phyloP scores from a whole-genome alignment of 768 basidiomycete genomes.

The Kondoa subrosea region DNA sequence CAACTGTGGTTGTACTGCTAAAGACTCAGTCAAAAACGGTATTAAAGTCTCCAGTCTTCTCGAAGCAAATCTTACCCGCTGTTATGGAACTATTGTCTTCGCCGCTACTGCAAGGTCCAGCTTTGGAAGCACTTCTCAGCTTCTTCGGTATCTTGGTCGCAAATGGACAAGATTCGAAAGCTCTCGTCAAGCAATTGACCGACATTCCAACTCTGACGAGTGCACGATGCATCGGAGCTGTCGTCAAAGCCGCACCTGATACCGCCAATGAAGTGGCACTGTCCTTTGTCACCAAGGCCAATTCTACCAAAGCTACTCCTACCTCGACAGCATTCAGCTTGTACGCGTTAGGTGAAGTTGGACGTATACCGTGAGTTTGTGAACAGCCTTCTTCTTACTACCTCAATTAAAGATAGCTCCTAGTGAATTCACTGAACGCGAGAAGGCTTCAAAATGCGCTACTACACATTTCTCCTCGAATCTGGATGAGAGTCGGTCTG shows the following conservation, averaged over 20 bases:
- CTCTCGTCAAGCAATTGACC: slow-evolving; percentile 9
- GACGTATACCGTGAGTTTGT: slow-evolving; percentile 58
- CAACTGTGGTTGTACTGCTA: slow-evolving; percentile 49
- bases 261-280: slow-evolving; percentile 9
- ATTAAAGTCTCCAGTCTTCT: slow-evolving; percentile 21
- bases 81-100: slow-evolving; percentile 45
- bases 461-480: slow-evolving; percentile 59
- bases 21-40: slow-evolving; percentile 24
- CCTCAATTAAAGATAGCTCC: slow-evolving; percentile 10
- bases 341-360: slow-evolving; percentile 79
- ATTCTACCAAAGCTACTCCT: slow-evolving; percentile 39
- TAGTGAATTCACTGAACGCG: slow-evolving; percentile 76
- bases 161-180: slow-evolving; percentile 48
- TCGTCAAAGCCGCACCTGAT: slow-evolving; percentile 29
- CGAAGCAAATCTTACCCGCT: slow-evolving; percentile 29
- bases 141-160: slow-evolving; percentile 71
- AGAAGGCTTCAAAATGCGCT: slow-evolving; percentile 56
- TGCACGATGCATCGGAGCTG: slow-evolving; percentile 62
- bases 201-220: slow-evolving; percentile 21
- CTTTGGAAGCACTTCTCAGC: slow-evolving; percentile 60
- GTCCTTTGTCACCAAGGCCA: not conserved
- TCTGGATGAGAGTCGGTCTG: slow-evolving; percentile 69
- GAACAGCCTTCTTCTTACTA: slow-evolving; percentile 6
- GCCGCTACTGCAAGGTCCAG: slow-evolving; percentile 54
- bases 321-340: slow-evolving; percentile 62